These are phyloP conservation scores for Thermothelomyces thermophilus DNA, from an alignment of 2,329 filamentous ascomycete species.

Conservation along the genomic window DNA sequence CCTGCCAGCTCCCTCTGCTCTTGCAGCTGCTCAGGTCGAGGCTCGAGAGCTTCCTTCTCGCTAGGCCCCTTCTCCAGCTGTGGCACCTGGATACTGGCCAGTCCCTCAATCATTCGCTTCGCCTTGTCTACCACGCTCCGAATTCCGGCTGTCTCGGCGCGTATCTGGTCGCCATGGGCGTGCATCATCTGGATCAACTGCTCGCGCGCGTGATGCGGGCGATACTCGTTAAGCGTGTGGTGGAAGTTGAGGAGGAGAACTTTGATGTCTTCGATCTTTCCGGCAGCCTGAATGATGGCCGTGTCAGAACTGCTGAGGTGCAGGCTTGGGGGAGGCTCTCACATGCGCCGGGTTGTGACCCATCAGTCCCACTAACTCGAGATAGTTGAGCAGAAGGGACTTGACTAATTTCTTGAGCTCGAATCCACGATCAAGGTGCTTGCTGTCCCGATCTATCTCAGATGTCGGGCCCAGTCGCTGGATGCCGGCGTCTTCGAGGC, in stretches of 20 bases:
- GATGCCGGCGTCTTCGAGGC: slow-evolving; percentile 64
- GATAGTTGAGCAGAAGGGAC: slow-evolving; percentile 78
- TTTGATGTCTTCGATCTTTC: slow-evolving; percentile 71
- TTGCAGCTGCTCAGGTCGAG: slow-evolving; percentile 4
- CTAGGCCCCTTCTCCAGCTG: slow-evolving; percentile 17
- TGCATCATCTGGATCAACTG: slow-evolving; percentile 84
- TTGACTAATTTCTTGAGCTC: slow-evolving; percentile 74
- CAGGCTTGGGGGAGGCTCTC: slow-evolving; percentile 18
- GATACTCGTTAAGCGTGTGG: slow-evolving; percentile 87
- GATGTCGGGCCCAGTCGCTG: slow-evolving; percentile 49
- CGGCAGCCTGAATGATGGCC: slow-evolving; percentile 44
- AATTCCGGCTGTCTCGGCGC: slow-evolving; percentile 65
- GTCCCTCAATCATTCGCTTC: slow-evolving; percentile 61
- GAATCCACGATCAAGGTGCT: slow-evolving; percentile 56
- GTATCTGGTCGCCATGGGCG: slow-evolving; percentile 66
- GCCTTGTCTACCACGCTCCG: slow-evolving; percentile 64
- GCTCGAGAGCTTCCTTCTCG: slow-evolving; percentile 20
- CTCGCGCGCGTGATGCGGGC: slow-evolving; percentile 87
- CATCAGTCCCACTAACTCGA: slow-evolving; percentile 72
- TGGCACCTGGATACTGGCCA: slow-evolving; percentile 47
- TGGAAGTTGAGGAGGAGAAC: slow-evolving; percentile 87
- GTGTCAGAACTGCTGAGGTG: slow-evolving; percentile 5
- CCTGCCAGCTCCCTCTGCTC: slow-evolving; percentile 11
- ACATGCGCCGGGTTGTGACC: slow-evolving; percentile 56
- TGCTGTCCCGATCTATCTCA: slow-evolving; percentile 41